Evolutionary conservation across 805 yeast species (phyloP), one percentile per base, ranked within the genome.

Genomic region (Metschnikowia vanudenii): DNA sequence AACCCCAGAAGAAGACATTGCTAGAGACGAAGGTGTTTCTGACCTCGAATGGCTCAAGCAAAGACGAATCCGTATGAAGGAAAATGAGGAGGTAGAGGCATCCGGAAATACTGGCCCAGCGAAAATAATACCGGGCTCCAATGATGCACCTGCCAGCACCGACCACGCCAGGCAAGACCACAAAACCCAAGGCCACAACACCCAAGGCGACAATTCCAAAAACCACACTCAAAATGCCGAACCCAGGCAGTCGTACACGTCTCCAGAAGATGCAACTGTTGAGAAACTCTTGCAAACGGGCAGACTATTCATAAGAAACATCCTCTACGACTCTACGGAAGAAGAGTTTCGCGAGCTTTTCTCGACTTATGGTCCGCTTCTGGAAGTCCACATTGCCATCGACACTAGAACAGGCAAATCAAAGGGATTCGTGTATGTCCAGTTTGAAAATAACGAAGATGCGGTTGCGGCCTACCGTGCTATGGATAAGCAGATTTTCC

Each of bases 301-400:
- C 6, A 80, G 99, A 52, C 71, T 94, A 39, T 94, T 94, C 65
- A 65, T 94, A 40, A 81, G 99, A 71, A 94, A 94, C 60, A 85
- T 94, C 39, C 73, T 82, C 4, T 94, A 89, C 58, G 71, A 84
- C 0, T 80, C 96, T 10, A 76, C 85, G 0, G 97, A 91, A 61
- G 80, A 78, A 0, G 98, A 94, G 44, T 85, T 91, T 62, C 67
- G 70, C 28, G 68, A 74, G 2, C 69, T 90, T 19, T 91, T 94
- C 58, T 52, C 74, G 4, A 62, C 71, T 3, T 94, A 69, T 62
- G 99, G 99, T 9, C 68, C 69, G 5, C 63, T 90, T 32, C 88
- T 83, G 53, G 98, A 94, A 67, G 96, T 89, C 1, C 99, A 94
- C 65, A 74, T 94, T 57, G 97, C 99, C 1, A 65, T 90, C 31